phyloP scores from a whole-genome alignment of 345 rosid species.

The Ceriops zippeliana region DNA sequence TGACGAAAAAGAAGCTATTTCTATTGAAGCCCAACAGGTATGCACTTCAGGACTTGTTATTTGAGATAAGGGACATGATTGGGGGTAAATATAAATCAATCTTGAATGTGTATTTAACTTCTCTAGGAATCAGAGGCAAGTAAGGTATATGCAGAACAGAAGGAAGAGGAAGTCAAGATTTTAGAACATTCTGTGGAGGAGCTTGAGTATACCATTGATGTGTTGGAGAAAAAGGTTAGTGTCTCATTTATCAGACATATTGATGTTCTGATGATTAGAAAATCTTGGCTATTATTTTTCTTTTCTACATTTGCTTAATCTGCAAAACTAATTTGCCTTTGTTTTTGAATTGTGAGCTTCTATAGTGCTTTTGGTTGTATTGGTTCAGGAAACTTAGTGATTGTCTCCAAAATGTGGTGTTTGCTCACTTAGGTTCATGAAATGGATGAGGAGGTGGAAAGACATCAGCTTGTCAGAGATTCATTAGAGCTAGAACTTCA shows the following conservation, averaged over 20 bases:
- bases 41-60: constrained; percentile 5
- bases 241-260: constrained; percentile 8
- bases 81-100: constrained; percentile 1
- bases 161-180: constrained; percentile 89
- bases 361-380: constrained; percentile 8
- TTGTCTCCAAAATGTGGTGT: constrained; percentile 14
- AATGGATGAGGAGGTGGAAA: constrained; percentile 81
- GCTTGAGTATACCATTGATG: constrained; percentile 77
- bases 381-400: background rate
- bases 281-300: background rate
- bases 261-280: background rate
- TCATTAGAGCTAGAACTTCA: constrained; percentile 75
- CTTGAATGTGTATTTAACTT: constrained; percentile 4
- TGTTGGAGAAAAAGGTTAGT: constrained; percentile 81
- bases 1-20: constrained; percentile 86
- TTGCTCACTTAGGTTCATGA: constrained; percentile 58
- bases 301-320: no score
- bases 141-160: constrained; percentile 70
- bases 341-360: constrained; percentile 1
- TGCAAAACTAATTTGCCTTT: background rate
- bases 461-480: constrained; percentile 60
- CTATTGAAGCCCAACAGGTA: constrained; percentile 83
- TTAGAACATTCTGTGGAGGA: constrained; percentile 82
- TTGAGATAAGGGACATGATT: background rate
- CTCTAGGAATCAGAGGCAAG: constrained; percentile 74